Conservation (phyloP, 2,329 filamentous ascomycete species). For the Cercospora sojina region DNA sequence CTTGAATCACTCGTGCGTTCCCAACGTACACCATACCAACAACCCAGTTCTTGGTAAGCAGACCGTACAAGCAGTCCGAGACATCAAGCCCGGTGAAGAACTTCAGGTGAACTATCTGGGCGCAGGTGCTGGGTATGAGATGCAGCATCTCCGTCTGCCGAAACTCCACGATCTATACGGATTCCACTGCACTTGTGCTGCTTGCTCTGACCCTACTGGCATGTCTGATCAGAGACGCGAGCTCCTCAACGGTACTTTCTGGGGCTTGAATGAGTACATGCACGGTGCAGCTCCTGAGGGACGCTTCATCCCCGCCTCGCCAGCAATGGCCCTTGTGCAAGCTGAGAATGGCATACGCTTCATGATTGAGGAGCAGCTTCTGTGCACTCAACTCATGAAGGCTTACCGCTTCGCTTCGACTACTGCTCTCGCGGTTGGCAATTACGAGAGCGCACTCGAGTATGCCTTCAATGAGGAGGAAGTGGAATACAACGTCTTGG, state of each 20-base stretch:
- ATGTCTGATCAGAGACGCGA: conserved; percentile 25
- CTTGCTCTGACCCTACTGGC: conserved; percentile 28
- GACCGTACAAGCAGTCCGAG: conserved; percentile 32
- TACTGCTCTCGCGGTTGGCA: conserved; percentile 14
- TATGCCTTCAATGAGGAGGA: conserved; percentile 28
- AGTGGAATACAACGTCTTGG: conserved; percentile 34
- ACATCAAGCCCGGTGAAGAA: conserved; percentile 36
- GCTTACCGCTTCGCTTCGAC: conserved; percentile 29
- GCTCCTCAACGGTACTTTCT: conserved; percentile 15
- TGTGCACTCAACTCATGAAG: conserved; percentile 25
- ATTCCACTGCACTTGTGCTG: conserved; percentile 34
- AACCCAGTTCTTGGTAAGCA: conserved; percentile 20
- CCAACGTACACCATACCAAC: conserved; percentile 30
- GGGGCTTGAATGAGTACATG: conserved; percentile 22
- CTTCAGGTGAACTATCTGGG: conserved; percentile 22
- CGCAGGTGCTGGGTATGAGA: conserved; percentile 6
- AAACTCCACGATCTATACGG: conserved; percentile 30
- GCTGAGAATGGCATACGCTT: conserved; percentile 67
- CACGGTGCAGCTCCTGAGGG: conserved; percentile 7
- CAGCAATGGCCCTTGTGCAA: conserved; percentile 16
- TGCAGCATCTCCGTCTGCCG: conserved; percentile 15
- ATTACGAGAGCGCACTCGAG: conserved; percentile 21
- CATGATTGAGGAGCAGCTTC: conserved; percentile 84
- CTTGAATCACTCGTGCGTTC: conserved; percentile 33
- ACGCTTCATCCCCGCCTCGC: conserved; percentile 18